These are phyloP conservation scores for Colletotrichum sp. DNA, from an alignment of 2,329 filamentous ascomycete genomes.

Conservation along the genomic window DNA sequence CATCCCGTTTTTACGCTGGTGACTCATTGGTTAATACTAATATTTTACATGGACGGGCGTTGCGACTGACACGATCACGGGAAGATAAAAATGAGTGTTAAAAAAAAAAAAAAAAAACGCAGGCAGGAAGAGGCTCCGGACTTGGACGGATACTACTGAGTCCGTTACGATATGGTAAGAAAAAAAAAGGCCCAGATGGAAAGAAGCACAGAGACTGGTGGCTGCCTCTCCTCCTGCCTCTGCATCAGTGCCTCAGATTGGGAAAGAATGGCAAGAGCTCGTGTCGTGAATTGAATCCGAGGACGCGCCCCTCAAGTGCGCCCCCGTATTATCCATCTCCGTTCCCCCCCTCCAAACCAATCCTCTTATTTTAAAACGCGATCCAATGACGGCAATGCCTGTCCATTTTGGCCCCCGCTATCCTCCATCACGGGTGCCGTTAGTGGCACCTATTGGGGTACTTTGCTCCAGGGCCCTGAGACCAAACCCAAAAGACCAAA, in stretches of 20 bases:
- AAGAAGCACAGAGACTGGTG: neutral
- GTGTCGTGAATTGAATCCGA: neutral
- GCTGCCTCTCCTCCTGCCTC: neutral
- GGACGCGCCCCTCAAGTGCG: neutral
- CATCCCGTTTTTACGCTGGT: too few species aligned
- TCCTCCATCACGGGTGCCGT: neutral
- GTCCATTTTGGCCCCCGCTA: neutral
- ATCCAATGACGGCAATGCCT: constrained; percentile 18
- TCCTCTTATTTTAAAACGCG: constrained; percentile 19
- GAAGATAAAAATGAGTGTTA: too few species aligned
- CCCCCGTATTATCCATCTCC: neutral
- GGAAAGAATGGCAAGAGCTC: neutral
- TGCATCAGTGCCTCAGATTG: neutral
- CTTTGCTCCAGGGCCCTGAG: neutral
- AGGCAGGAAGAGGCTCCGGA: neutral
- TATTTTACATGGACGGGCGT: too few species aligned
- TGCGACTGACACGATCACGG: too few species aligned
- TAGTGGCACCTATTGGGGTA: neutral
- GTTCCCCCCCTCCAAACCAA: constrained; percentile 1
- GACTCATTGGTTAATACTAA: too few species aligned
- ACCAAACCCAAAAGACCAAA: neutral
- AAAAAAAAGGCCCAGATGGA: neutral
- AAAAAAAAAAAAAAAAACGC: neutral
- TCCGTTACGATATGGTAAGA: neutral
- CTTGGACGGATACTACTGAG: neutral